These are phyloP conservation scores for Termitomyces bulborhizus DNA, from an alignment of 768 basidiomycete genomes.

Conservation along the genomic window DNA sequence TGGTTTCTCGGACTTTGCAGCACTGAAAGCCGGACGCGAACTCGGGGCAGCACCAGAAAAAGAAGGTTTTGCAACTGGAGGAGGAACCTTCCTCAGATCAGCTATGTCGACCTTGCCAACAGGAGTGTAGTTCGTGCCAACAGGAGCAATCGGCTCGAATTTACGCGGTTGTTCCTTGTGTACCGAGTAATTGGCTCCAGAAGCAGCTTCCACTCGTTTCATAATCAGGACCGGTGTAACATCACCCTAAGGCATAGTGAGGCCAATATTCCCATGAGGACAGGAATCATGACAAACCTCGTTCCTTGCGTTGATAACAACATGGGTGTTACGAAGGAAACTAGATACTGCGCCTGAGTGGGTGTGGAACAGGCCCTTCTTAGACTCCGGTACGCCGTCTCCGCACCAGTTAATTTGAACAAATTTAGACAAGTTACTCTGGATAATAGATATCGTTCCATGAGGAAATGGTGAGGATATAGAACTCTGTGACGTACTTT, in stretches of 20 bases:
- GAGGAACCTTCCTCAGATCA: conserved; percentile 41
- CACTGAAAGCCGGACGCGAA: conserved; percentile 43
- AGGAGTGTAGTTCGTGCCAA: conserved; percentile 71
- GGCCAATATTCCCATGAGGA: not conserved
- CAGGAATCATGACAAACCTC: conserved; percentile 47
- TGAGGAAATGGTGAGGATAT: not conserved
- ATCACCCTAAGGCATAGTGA: conserved; percentile 43
- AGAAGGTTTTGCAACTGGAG: conserved; percentile 29
- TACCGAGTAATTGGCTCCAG: conserved; percentile 84
- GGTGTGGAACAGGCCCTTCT: conserved; percentile 90
- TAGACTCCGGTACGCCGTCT: conserved; percentile 87
- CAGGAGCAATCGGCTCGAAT: conserved; percentile 76
- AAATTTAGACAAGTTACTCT: conserved; percentile 85
- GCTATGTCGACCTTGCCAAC: conserved; percentile 70
- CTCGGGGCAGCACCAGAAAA: conserved; percentile 37
- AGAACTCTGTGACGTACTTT: conserved; percentile 47
- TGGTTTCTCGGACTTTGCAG: conserved; percentile 29
- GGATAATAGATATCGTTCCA: conserved; percentile 3
- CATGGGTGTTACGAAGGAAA: conserved; percentile 80
- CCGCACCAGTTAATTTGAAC: conserved; percentile 98
- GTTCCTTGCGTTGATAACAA: conserved; percentile 80
- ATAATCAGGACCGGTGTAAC: conserved; percentile 76
- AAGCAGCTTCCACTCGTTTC: conserved; percentile 81
- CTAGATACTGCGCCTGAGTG: conserved; percentile 77
- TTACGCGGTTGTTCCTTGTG: conserved; percentile 74